Conservation (phyloP, 306 rosid genomes). For the Fragaria vesca region DNA sequence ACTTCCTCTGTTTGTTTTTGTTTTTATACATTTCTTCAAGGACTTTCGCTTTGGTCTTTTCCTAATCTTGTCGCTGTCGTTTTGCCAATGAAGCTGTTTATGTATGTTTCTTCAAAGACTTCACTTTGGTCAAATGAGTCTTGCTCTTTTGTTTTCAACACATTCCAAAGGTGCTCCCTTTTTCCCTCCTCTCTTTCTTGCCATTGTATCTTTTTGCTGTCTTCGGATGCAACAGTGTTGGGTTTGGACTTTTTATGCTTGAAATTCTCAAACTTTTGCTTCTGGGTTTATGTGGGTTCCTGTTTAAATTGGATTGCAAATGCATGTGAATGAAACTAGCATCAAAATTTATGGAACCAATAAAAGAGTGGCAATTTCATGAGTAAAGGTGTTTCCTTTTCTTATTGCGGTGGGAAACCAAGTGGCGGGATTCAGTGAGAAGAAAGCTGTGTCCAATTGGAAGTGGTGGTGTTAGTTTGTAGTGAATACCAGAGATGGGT, state of each 20-base stretch:
- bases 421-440: not conserved
- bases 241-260: not conserved
- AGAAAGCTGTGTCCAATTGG: not conserved
- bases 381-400: not conserved
- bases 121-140: not conserved
- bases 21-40: too few relatives aligned
- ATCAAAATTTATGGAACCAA: not conserved
- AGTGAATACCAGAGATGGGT: slow-evolving; percentile 41
- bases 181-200: not conserved
- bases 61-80: not conserved
- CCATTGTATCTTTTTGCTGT: not conserved
- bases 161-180: not conserved
- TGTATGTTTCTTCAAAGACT: not conserved
- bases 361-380: not conserved
- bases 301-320: not conserved
- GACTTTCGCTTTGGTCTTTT: not conserved
- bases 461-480: not conserved
- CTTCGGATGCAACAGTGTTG: slow-evolving; percentile 10
- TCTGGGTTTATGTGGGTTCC: slow-evolving; percentile 2
- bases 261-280: not conserved
- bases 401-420: not conserved
- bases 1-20: too few relatives aligned
- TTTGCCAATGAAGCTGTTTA: not conserved
- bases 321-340: not conserved
- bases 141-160: not conserved